These are phyloP conservation scores for Suillus fuscotomentosus DNA, from an alignment of 768 basidiomycete genomes.

Conservation along the genomic window DNA sequence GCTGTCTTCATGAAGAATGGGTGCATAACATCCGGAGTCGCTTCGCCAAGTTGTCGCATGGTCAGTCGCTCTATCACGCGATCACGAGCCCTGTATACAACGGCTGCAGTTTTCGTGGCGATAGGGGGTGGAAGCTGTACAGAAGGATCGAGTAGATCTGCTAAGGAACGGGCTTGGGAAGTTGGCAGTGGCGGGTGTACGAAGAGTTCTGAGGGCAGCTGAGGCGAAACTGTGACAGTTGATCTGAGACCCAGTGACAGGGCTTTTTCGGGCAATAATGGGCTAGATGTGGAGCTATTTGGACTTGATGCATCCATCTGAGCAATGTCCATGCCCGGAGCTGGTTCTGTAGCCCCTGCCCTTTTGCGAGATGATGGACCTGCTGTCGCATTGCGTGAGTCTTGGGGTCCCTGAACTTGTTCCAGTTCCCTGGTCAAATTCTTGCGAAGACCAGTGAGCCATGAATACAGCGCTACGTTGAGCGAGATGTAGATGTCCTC, in stretches of 20 bases:
- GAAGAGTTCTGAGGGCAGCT: not conserved
- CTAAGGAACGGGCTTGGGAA: not conserved
- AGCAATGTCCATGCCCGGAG: not conserved
- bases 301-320: not conserved
- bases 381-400: constrained; percentile 43
- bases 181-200: not conserved
- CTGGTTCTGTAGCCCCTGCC: constrained; percentile 22
- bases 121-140: not conserved
- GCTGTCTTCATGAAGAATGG: constrained; percentile 85
- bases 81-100: constrained; percentile 55
- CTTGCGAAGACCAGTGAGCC: constrained; percentile 77
- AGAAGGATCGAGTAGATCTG: not conserved
- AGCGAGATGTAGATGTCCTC: constrained; percentile 86
- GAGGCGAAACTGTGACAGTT: not conserved
- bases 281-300: not conserved
- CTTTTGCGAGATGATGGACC: constrained; percentile 37
- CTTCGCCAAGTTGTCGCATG: constrained; percentile 84
- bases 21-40: constrained; percentile 87
- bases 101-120: constrained; percentile 16
- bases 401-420: constrained; percentile 60
- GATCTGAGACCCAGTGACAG: not conserved
- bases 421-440: constrained; percentile 77
- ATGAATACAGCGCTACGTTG: constrained; percentile 79
- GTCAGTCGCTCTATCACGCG: constrained; percentile 77
- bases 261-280: not conserved